These are phyloP conservation scores for Taxawa tesnikishii DNA, from an alignment of 2,329 filamentous ascomycete genomes.

Conservation along the genomic window DNA sequence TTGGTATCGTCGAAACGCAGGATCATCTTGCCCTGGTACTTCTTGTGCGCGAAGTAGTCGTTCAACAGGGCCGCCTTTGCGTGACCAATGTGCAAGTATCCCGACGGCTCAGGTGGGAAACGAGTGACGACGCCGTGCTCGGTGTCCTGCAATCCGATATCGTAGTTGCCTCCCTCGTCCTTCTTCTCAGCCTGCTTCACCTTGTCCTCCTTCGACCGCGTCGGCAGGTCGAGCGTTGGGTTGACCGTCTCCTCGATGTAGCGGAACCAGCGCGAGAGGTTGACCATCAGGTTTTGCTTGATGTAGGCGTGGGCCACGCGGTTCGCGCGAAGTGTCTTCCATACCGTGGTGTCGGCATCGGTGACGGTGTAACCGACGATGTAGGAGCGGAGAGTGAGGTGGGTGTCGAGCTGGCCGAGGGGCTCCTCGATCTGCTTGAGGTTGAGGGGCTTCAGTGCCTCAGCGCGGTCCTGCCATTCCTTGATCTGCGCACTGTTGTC, in stretches of 20 bases:
- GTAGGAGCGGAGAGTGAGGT: conserved; percentile 77
- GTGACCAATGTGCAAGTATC: conserved; percentile 91
- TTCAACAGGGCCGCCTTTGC: conserved; percentile 88
- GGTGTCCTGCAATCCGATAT: conserved; percentile 72
- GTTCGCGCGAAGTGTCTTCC: conserved; percentile 72
- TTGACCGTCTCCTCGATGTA: conserved; percentile 70
- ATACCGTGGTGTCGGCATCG: conserved; percentile 68
- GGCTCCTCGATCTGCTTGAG: conserved; percentile 72
- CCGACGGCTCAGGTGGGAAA: conserved; percentile 91
- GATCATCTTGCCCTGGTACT: conserved; percentile 81
- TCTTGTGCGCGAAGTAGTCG: conserved; percentile 92
- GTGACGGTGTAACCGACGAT: conserved; percentile 69
- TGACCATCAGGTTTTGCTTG: conserved; percentile 63
- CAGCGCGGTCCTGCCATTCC: conserved; percentile 45
- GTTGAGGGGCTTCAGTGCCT: conserved; percentile 46
- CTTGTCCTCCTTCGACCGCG: conserved; percentile 18
- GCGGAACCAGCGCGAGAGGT: conserved; percentile 75
- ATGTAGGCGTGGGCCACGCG: conserved; percentile 72
- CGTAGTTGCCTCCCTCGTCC: conserved; percentile 76
- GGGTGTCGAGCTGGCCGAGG: conserved; percentile 68
- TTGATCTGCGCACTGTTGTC: conserved; percentile 24
- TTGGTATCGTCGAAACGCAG: conserved; percentile 97
- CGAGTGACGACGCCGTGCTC: conserved; percentile 83
- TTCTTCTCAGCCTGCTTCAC: conserved; percentile 54
- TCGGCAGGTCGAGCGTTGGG: conserved; percentile 48